Percentiles rank a stretch among this genome's conserved stretches.
Conservation (phyloP, 768 basidiomycete species). For the Rhizopogon roseolus region DNA sequence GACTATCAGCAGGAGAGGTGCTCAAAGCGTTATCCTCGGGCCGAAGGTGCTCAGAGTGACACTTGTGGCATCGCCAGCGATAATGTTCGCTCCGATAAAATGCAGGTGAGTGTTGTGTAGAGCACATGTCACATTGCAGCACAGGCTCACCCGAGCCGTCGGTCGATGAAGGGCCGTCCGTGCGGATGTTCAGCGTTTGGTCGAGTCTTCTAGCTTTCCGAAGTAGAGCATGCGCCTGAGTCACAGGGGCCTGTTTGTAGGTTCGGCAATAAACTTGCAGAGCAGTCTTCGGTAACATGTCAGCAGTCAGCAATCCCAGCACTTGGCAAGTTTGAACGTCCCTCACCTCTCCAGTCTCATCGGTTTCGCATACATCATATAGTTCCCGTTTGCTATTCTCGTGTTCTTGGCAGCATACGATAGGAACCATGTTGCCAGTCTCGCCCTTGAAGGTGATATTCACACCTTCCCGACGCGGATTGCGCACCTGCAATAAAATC, state of each 20-base stretch:
- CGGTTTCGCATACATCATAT: slow-evolving; percentile 81
- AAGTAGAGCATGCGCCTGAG: slow-evolving; percentile 77
- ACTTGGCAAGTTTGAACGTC: background rate
- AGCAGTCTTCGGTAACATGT: slow-evolving; percentile 55
- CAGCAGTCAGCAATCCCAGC: background rate
- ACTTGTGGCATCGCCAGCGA: slow-evolving; percentile 40
- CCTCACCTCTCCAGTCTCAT: slow-evolving; percentile 75
- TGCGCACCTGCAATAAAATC: slow-evolving; percentile 56
- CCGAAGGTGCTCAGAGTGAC: slow-evolving; percentile 23
- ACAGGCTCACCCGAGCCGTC: slow-evolving; percentile 19
- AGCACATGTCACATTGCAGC: slow-evolving; percentile 52
- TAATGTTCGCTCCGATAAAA: slow-evolving; percentile 49
- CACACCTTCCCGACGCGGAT: slow-evolving; percentile 62
- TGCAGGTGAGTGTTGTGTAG: slow-evolving; percentile 68
- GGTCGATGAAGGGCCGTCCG: slow-evolving; percentile 20
- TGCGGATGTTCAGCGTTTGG: slow-evolving; percentile 50
- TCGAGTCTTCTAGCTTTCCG: slow-evolving; percentile 89
- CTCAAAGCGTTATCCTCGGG: background rate
- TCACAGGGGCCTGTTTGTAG: slow-evolving; percentile 75
- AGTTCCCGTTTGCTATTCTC: slow-evolving; percentile 59
- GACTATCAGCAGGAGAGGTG: background rate
- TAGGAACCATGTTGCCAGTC: slow-evolving; percentile 72
- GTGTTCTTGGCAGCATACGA: slow-evolving; percentile 78
- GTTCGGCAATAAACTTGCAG: slow-evolving; percentile 81
- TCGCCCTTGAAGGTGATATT: slow-evolving; percentile 74